Evolutionary conservation across 1,284 basidiomycete genomes (phyloP), one percentile per base, ranked within the genome.

Genomic region (Microbotryum intermedium): DNA sequence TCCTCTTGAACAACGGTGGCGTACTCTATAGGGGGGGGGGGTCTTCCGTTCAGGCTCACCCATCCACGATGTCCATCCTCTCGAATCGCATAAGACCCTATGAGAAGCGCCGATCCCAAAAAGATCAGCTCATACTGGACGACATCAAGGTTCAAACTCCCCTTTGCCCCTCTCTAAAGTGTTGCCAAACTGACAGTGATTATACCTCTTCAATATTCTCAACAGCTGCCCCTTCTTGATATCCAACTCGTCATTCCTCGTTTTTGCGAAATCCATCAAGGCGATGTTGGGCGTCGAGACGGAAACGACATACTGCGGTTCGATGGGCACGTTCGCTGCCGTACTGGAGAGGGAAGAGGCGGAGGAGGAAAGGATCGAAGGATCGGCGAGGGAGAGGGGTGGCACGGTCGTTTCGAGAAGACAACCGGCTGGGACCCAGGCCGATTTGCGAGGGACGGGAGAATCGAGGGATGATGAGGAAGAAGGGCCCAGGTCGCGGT

Each of bases 171-270:
- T 39, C n/a, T 78, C 82, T 61, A 68, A n/a, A n/a, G n/a, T n/a
- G n/a, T n/a, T n/a, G n/a, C 86, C 85, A 76, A 91, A 92, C 75
- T 86, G 90, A 90, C 92, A 95, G 77, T 94, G 90, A 69, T 95
- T 95, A 75, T 97, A 97, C 70, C 89, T 83, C 79, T 97, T 98
- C 78, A 97, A 97, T 50, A 98, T 93, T 62, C 90, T 80, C 62
- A 98, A 73, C 21, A 82, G 78, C 72, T 95, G 90, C 67, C 90
- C 90, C 73, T 92, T 93, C 57, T 80, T 80, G 46, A 97, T 76
- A 67, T 87, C 84, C 66, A 97, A 77, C 74, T 95, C 91, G 69
- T 93, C 91, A 8, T 88, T 86, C 10, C 88, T 88, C 70, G 89
- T 89, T 74, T 87, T 86, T 74, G 83, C 83, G 75, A 95, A 97